These are phyloP conservation scores for Xerocomellus intermedius DNA, from an alignment of 768 basidiomycete species.

Conservation along the genomic window DNA sequence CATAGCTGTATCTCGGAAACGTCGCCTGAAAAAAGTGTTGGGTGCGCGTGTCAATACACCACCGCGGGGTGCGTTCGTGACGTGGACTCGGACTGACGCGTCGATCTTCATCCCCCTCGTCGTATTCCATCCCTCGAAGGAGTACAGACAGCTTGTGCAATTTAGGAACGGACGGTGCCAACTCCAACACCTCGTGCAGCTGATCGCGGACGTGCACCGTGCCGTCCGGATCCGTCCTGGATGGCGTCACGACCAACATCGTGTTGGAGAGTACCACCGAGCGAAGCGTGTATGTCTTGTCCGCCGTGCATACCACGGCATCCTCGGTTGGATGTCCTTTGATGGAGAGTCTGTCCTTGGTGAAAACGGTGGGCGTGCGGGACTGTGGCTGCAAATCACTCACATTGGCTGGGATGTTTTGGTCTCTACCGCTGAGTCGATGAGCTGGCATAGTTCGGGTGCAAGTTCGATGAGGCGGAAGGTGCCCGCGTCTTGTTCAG, in stretches of 20 bases:
- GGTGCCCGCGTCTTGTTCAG: slow-evolving; percentile 47
- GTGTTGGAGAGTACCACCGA: slow-evolving; percentile 91
- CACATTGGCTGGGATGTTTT: slow-evolving; percentile 32
- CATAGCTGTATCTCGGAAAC: slow-evolving; percentile 48
- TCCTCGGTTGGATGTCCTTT: slow-evolving; percentile 82
- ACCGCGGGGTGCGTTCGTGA: not conserved
- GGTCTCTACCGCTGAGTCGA: slow-evolving; percentile 51
- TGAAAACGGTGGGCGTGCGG: not conserved
- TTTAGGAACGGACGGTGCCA: slow-evolving; percentile 73
- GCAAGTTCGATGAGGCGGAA: slow-evolving; percentile 76
- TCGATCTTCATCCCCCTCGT: slow-evolving; percentile 55
- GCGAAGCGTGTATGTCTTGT: slow-evolving; percentile 79
- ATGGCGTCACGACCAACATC: slow-evolving; percentile 66
- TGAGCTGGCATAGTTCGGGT: slow-evolving; percentile 57
- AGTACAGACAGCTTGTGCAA: slow-evolving; percentile 62
- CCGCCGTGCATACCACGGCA: slow-evolving; percentile 83
- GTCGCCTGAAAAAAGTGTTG: slow-evolving; percentile 25
- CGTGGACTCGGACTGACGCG: slow-evolving; percentile 19
- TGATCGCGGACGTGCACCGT: slow-evolving; percentile 74
- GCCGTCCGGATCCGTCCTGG: slow-evolving; percentile 35
- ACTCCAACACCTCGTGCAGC: slow-evolving; percentile 81
- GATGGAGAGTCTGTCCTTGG: slow-evolving; percentile 56
- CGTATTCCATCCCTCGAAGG: slow-evolving; percentile 66
- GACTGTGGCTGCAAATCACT: not conserved
- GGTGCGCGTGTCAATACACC: not conserved